Conservation (phyloP, 2,329 filamentous ascomycete genomes). For the Polychaeton citri region DNA sequence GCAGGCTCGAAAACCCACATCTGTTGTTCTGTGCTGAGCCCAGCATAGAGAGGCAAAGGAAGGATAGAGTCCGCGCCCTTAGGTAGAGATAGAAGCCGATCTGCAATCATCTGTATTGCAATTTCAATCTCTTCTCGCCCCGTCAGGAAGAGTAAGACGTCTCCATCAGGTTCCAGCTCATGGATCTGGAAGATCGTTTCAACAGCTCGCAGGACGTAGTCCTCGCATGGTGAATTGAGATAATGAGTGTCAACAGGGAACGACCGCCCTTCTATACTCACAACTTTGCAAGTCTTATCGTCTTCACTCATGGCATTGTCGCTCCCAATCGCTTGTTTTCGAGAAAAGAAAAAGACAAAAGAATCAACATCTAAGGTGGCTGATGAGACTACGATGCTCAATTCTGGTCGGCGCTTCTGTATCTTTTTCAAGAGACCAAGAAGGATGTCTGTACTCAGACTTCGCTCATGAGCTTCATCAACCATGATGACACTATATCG, state of each 20-base stretch:
- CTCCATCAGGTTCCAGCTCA: constrained; percentile 62
- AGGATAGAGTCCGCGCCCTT: constrained; percentile 47
- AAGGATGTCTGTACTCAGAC: constrained; percentile 80
- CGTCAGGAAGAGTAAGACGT: constrained; percentile 83
- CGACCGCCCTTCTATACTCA: constrained; percentile 76
- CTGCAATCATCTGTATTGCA: constrained; percentile 64
- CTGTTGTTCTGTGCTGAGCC: constrained; percentile 78
- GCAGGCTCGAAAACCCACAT: constrained; percentile 87
- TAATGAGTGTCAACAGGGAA: constrained; percentile 84
- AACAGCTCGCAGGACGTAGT: constrained; percentile 76
- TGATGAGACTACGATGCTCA: constrained; percentile 83
- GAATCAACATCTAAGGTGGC: constrained; percentile 84
- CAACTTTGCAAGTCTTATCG: constrained; percentile 44
- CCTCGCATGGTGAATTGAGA: constrained; percentile 60
- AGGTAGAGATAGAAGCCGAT: constrained; percentile 52
- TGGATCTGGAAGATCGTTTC: constrained; percentile 83
- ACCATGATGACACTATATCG: constrained; percentile 96
- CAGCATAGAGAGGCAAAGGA: constrained; percentile 74
- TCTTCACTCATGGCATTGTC: constrained; percentile 16
- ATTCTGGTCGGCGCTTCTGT: constrained; percentile 59
- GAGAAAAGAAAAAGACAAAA: constrained; percentile 64
- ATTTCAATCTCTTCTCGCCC: constrained; percentile 86
- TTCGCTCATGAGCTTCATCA: constrained; percentile 91
- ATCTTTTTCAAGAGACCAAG: constrained; percentile 89
- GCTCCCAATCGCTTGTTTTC: constrained; percentile 24